Base-by-base conservation (phyloP, 2,329 filamentous ascomycete species). In the Penicillium digitatum region DNA sequence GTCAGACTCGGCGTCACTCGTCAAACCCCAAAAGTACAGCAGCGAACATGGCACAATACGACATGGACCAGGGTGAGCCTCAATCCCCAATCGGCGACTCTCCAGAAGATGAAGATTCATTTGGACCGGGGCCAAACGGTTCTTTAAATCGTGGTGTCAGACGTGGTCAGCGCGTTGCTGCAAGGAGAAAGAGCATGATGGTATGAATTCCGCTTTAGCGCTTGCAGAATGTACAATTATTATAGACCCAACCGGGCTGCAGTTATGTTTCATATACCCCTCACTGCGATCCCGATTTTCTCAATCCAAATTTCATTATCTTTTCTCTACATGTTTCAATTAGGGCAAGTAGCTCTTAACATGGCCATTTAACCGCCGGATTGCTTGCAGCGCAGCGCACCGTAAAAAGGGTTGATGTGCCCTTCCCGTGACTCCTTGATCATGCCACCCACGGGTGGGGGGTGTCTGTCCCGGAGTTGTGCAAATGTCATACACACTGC, bases 111-210 rank as follows among this genome's bases (percentile, higher is more conserved):
- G 59, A 60, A 18, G 57, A 65, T 24, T n/a, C 42, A 27, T 27
- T 45, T 18, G 42, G 39, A 7, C 50, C 48, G 43, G 45, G 54
- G n/a, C 26, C 44, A 42, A 38, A 43, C 24, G 34, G 43, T 29
- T 32, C 43, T 22, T 40, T 52, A 45, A 57, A 6, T 3, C 16
- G 27, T 26, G 37, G 34, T 1, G 48, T 34, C 56, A n/a, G 58
- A 44, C 67, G 69, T n/a, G 63, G 65, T 11, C 68, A 72, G 40
- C 67, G 72, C n/a, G 62, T 64, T 44, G 65, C 65, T 20, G 63
- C 69, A 29, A 66, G 73, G 49, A 67, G 74, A 58, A 71, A 65
- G 57, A 76, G 73, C 54, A 76, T 74, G 72, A 72, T 76, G 69
- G 57, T 75, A 44, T 75, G 47, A 65, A 29, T n/a, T 45, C 10